Evolutionary conservation across 1,284 basidiomycete species (phyloP).

Genomic region (Sphagnurus paluster): DNA sequence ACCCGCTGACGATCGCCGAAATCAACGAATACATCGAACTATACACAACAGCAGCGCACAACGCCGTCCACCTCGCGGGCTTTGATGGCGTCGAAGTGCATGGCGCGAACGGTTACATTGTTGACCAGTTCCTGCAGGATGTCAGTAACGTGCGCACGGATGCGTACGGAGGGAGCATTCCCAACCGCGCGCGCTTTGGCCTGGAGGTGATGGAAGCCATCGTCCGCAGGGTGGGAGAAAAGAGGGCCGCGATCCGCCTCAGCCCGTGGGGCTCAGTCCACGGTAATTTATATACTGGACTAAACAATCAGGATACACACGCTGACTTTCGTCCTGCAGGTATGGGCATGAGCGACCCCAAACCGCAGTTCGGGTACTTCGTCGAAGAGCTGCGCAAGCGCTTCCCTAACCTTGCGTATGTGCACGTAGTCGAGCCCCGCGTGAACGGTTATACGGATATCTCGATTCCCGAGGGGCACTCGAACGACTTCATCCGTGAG

Average conservation of each 20-base stretch:
- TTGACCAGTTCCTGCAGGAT: conserved; percentile 45
- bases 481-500: conserved; percentile 28
- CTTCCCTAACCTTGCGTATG: conserved; percentile 5
- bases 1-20: conserved; percentile 33
- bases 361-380: conserved; percentile 6
- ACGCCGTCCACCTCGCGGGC: conserved; percentile 42
- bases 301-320: neutral
- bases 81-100: conserved; percentile 50
- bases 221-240: conserved; percentile 34
- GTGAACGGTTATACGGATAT: conserved; percentile 1
- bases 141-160: conserved; percentile 52
- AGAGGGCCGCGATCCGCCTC: conserved; percentile 48
- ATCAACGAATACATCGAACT: conserved; percentile 42
- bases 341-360: conserved; percentile 39
- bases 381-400: conserved; percentile 13
- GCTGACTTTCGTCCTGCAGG: conserved; percentile 19
- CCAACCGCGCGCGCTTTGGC: conserved; percentile 50
- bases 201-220: conserved; percentile 47
- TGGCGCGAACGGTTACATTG: conserved; percentile 38
- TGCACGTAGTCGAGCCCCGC: conserved; percentile 12
- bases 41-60: conserved; percentile 39
- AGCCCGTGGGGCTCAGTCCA: conserved; percentile 51
- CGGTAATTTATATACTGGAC: conserved; percentile 25
- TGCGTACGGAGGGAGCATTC: conserved; percentile 53
- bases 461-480: conserved; percentile 12